Percentiles rank a stretch among this genome's conserved stretches.
phyloP scores from a whole-genome alignment of 2,329 filamentous ascomycete genomes.

The Sporothrix globosa region DNA sequence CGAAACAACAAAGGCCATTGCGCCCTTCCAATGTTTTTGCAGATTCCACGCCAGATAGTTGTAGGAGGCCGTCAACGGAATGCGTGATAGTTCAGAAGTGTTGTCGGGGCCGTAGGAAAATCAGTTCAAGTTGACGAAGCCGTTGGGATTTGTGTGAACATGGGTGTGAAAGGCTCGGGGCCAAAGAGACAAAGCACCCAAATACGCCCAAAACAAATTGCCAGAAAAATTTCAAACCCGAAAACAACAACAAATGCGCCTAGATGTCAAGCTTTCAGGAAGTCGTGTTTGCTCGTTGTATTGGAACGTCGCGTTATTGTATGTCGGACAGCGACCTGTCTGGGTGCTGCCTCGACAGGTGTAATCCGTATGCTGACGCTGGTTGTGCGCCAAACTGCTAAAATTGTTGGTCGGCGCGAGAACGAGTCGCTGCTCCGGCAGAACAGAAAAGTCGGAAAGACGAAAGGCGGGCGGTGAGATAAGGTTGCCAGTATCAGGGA shows the following conservation, averaged over 20 bases:
- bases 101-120: background rate
- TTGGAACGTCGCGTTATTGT: background rate
- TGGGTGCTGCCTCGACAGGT: background rate
- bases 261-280: too few relatives aligned
- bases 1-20: constrained; percentile 27
- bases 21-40: background rate
- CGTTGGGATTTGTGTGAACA: background rate
- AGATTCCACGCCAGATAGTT: background rate
- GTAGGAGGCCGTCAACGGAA: background rate
- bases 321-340: background rate
- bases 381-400: background rate
- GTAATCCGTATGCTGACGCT: background rate
- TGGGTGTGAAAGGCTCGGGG: too few relatives aligned
- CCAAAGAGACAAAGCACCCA: background rate
- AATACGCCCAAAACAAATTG: background rate
- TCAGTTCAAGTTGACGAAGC: background rate
- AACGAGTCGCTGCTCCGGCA: constrained; percentile 13
- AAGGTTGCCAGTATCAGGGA: background rate
- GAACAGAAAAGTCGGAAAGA: background rate
- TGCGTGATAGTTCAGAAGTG: background rate
- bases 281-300: background rate
- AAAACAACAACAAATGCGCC: background rate
- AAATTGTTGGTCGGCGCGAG: constrained; percentile 12
- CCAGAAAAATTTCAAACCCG: background rate
- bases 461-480: background rate